Base-by-base conservation (phyloP, 768 basidiomycete species). In the Ramaria rubella region DNA sequence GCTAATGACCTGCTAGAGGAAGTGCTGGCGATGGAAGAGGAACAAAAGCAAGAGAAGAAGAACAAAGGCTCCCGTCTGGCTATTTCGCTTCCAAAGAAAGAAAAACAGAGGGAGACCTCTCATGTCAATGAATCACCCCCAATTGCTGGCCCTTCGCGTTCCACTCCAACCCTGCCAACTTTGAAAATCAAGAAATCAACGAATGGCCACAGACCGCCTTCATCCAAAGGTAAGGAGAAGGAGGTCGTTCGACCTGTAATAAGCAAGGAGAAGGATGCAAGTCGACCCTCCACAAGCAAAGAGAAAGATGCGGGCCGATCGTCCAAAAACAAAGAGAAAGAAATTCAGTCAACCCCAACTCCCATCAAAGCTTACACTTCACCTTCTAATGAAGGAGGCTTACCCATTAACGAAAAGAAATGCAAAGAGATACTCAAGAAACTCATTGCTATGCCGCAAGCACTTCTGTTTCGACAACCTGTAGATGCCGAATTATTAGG, bases 401-500 rank as follows among this genome's bases (percentile, higher is more conserved):
- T 75, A 1, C 79, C 86, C 2, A 69, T 94, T 61, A 88, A 91
- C 68, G 82, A 86, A 63, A 91, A 85, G 77, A 95, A 91, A 69
- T 89, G 86, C 67, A 85, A 78, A 66, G 85, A 88, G 3, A 68
- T 92, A 31, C 61, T 94, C 55, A 83, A 78, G 65, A 70, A 61
- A 23, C 64, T 94, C 7, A 68, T 71, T 50, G 86, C 77, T 63
- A 63, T 87, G 17, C 80, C 82, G 2, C 87, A 93, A 65, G 79
- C 82, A 38, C 71, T 68, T 27, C 85, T 92, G 58, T 97, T 97
- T 72, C 65, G 77, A 49, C 75, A 80, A 23, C 90, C 95, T 3
- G 95, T 97, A 19, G 87, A 97, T 68, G 87, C 94, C 3, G 69
- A 82, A 14, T 66, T 72, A 49, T 90, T 91, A 69, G 93, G 90